phyloP scores from a whole-genome alignment of 202 grass and related monocot species.

The Alloteropsis angusta region DNA sequence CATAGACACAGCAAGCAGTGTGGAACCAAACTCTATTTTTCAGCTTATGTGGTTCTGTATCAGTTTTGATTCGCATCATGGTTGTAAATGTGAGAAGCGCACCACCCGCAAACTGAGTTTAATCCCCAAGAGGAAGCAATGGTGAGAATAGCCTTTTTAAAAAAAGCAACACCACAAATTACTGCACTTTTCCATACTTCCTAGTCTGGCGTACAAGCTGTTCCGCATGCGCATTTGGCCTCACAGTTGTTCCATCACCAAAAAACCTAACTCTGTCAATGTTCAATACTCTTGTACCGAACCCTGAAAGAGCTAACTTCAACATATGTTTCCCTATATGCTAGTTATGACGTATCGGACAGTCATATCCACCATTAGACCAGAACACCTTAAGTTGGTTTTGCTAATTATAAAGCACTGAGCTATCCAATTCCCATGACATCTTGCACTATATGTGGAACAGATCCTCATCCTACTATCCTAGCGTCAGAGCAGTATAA shows the following conservation, averaged over 20 bases:
- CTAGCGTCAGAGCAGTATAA: background rate
- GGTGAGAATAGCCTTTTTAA: no score
- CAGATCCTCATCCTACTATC: background rate
- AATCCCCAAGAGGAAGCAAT: background rate
- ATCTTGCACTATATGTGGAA: constrained; percentile 5
- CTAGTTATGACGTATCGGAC: background rate
- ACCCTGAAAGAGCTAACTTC: background rate
- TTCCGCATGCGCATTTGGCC: background rate
- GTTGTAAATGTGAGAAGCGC: background rate
- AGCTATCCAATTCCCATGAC: background rate
- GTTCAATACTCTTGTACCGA: background rate
- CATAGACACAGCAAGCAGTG: background rate
- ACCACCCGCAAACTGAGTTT: background rate
- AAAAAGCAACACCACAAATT: background rate
- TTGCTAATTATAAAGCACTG: constrained; percentile 16
- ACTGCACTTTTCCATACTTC: background rate
- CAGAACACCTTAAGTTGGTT: background rate
- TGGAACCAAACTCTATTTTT: constrained; percentile 1
- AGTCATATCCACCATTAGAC: background rate
- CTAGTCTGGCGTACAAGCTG: background rate
- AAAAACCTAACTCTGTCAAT: background rate
- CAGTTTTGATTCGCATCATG: background rate
- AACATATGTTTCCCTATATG: background rate
- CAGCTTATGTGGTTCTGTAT: background rate
- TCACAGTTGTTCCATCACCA: background rate